phyloP scores from a whole-genome alignment of 371 early-diverging fungal species.

The Mucor irregularis region DNA sequence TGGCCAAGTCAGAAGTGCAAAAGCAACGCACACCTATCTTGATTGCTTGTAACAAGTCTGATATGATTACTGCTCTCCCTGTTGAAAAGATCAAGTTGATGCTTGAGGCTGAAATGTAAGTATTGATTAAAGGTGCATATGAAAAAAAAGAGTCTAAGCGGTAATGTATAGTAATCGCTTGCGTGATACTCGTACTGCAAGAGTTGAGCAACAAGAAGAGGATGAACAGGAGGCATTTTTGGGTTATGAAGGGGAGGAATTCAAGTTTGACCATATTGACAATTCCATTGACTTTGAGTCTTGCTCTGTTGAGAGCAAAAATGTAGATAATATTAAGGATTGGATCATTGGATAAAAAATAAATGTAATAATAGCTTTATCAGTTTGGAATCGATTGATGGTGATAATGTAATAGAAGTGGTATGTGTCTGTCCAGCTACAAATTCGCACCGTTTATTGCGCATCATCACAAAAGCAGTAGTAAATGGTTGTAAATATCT shows the following conservation, averaged over 20 bases:
- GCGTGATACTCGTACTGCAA: slow-evolving; percentile 67
- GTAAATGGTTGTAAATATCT: too few relatives aligned
- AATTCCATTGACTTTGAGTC: slow-evolving; percentile 66
- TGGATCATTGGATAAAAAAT: slow-evolving; percentile 32
- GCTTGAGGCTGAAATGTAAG: slow-evolving; percentile 81
- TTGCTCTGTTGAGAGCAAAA: slow-evolving; percentile 55
- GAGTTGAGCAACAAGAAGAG: slow-evolving; percentile 62
- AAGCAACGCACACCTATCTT: slow-evolving; percentile 62
- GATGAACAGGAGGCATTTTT: slow-evolving; percentile 66
- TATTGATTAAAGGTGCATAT: background rate
- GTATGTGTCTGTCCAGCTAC: too few relatives aligned
- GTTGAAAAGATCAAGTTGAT: slow-evolving; percentile 60
- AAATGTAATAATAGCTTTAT: too few relatives aligned
- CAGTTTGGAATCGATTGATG: too few relatives aligned
- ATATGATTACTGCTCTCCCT: slow-evolving; percentile 70
- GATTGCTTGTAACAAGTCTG: slow-evolving; percentile 85
- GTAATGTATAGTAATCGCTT: slow-evolving; percentile 57
- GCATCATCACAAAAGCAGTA: too few relatives aligned
- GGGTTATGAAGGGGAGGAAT: slow-evolving; percentile 80
- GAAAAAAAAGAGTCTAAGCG: background rate
- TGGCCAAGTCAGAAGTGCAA: slow-evolving; percentile 62
- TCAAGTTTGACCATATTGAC: slow-evolving; percentile 78
- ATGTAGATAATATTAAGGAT: slow-evolving; percentile 43
- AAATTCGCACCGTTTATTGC: too few relatives aligned
- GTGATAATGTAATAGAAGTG: too few relatives aligned